phyloP scores from a whole-genome alignment of 169 alveolate genomes.

The Eimeria maxima region DNA sequence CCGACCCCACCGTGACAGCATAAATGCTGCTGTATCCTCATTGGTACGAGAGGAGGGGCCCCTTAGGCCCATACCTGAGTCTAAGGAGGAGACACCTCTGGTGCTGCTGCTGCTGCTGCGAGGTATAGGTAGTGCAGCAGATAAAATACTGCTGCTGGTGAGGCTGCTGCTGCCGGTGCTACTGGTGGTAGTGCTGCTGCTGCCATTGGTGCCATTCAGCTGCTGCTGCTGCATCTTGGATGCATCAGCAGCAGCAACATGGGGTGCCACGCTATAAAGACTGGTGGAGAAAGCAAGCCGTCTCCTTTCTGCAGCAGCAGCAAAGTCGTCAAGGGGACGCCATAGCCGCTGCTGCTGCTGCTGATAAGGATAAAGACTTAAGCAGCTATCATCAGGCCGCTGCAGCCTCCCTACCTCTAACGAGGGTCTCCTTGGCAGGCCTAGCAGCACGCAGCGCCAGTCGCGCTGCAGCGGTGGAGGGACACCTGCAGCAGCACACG shows the following conservation, averaged over 20 bases:
- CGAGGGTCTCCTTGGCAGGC: conserved; percentile 78
- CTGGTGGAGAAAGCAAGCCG: background rate
- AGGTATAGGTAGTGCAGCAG: background rate
- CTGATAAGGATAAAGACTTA: conserved; percentile 64
- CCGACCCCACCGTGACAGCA: background rate
- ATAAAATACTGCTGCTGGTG: background rate
- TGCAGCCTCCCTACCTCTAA: conserved; percentile 77
- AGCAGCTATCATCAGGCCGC: conserved; percentile 8
- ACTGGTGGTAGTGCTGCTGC: background rate
- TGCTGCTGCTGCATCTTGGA: background rate
- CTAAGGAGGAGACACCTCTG: too few relatives aligned
- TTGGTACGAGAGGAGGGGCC: background rate
- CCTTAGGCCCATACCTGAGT: background rate
- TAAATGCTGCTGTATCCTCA: background rate
- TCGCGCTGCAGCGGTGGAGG: conserved; percentile 75
- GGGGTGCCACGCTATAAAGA: background rate
- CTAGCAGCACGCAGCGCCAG: conserved; percentile 81
- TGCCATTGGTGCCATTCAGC: background rate
- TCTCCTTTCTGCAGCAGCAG: too few relatives aligned
- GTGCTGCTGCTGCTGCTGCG: conserved; percentile 48
- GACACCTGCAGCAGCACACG: too few relatives aligned
- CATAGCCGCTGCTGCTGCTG: conserved; percentile 8
- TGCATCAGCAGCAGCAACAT: background rate
- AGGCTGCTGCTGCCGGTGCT: conserved; percentile 28
- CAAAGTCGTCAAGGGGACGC: background rate